Evolutionary conservation across 169 alveolate species (phyloP), one percentile per base, ranked within the genome.

Genomic region (Blepharisma undulans): DNA sequence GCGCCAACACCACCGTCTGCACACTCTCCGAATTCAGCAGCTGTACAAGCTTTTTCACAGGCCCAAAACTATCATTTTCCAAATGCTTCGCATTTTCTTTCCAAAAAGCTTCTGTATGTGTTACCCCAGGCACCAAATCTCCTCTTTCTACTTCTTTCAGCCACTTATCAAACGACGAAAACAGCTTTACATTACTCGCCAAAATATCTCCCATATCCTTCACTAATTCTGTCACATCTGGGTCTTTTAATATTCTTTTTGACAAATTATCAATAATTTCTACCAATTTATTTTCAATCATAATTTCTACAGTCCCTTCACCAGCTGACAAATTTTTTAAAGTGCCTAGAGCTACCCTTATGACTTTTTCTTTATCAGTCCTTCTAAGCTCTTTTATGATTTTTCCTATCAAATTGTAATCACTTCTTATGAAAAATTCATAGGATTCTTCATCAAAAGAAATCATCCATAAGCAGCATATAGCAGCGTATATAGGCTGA

Each of bases 51-150:
- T 88, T 88, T 36, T 88, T 88, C 2, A 88, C 22, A 14, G 29
- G 25, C 66, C 25, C 33, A 76, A 36, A 76, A 7, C 33, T 76
- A 30, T 88, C 59, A 22, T 88, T 76, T 76, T 88, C 92, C n/a
- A 88, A 36, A 19, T 72, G 25, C 29, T 88, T 88, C 6, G 92
- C 92, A 76, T 88, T 88, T 76, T 88, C 92, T 34, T 88, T 88
- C 87, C 92, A 88, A 66, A 88, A 88, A 2, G 33, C 77, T 34
- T 88, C 92, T 7, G 87, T 88, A 33, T 88, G 92, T 0, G 87
- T 88, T 0, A 76, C 87, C 19, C 92, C 92, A 30, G 85, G 87
- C 22, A 76, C 87, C 10, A 88, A 33, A 16, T 88, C 48, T 48
- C 92, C 92, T 36, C 72, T 36, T 21, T 88, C 59, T 3, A 88